Evolutionary conservation across 2,329 filamentous ascomycete species (phyloP).

Genomic region (Ascosphaera pollenicola): DNA sequence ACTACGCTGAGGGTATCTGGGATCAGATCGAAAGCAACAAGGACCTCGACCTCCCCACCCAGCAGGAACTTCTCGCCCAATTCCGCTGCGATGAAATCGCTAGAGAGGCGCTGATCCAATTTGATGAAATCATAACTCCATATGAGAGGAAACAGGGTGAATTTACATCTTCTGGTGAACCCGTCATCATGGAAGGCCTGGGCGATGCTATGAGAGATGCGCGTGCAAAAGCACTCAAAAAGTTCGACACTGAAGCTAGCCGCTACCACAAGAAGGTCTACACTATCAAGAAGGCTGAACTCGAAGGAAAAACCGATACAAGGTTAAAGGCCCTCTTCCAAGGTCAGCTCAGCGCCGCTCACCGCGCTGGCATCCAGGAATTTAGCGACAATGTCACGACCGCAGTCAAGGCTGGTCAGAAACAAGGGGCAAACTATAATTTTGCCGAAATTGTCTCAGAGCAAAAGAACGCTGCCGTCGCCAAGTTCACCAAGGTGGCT

Average conservation of each 20-base stretch:
- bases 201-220: slow-evolving; percentile 52
- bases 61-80: slow-evolving; percentile 89
- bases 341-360: slow-evolving; percentile 68
- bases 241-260: slow-evolving; percentile 79
- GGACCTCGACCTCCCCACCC: slow-evolving; percentile 84
- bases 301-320: slow-evolving; percentile 71
- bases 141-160: slow-evolving; percentile 73
- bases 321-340: slow-evolving; percentile 72
- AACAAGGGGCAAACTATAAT: slow-evolving; percentile 74
- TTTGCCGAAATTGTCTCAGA: slow-evolving; percentile 81
- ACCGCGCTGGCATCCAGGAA: slow-evolving; percentile 63
- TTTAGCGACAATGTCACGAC: slow-evolving; percentile 76
- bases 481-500: slow-evolving; percentile 55
- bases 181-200: slow-evolving; percentile 50
- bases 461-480: slow-evolving; percentile 56
- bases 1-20: slow-evolving; percentile 89
- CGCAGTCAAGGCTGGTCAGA: slow-evolving; percentile 79
- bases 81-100: slow-evolving; percentile 96
- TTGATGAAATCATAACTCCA: slow-evolving; percentile 61
- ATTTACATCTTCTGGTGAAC: slow-evolving; percentile 47
- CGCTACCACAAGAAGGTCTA: slow-evolving; percentile 96
- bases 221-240: slow-evolving; percentile 49
- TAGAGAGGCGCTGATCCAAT: slow-evolving; percentile 62
- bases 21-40: slow-evolving; percentile 99
- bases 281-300: slow-evolving; percentile 58